Base-by-base conservation (phyloP, 257 asterid species). In the Thymus mandschuricus region DNA sequence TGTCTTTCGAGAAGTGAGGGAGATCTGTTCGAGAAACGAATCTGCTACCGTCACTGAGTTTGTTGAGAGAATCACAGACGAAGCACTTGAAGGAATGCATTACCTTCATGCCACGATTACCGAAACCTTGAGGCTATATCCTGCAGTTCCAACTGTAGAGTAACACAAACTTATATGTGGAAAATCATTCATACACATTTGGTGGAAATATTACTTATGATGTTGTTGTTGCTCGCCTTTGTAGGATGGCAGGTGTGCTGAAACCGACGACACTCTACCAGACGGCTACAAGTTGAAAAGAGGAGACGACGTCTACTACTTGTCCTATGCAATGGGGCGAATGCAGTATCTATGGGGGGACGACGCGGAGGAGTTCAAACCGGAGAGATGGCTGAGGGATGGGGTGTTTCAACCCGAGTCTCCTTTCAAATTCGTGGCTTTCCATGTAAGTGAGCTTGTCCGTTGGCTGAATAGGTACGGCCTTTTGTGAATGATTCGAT, bases 261-360 rank as follows among this genome's bases (percentile, higher is more conserved):
- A 86, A 51, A 75, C 76, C 52, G 96, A 88, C 61, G 94, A 91
- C 60, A 68, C 74, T 71, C 90, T 88, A 61, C 97, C 97, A 1
- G 97, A 90, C 78, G 96, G 92, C 11, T 84, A 57, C 55, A 82
- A 63, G 58, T 69, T 90, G 79, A 85, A 70, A 56, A 86, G 85
- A 73, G 97, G 97, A 2, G 93, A 86, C 31, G 86, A 81, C 3
- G 86, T 88, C 6, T 83, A 78, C 78, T 88, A 85, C 74, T 61
- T 81, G 68, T 76, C 97, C 21, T 88, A 88, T 56, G 87, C 94
- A 15, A 87, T 88, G 96, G 96, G 92, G n/a, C 77, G 96, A 3
- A 88, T 91, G 95, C 28, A 79, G 2, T 77, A 76, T 38, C 61
- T 91, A 5, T 90, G 96, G 97, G 94, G 97, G 2, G 86, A 85